Evolutionary conservation across 305 asterid species (phyloP).

Genomic region (Andrographis paniculata): DNA sequence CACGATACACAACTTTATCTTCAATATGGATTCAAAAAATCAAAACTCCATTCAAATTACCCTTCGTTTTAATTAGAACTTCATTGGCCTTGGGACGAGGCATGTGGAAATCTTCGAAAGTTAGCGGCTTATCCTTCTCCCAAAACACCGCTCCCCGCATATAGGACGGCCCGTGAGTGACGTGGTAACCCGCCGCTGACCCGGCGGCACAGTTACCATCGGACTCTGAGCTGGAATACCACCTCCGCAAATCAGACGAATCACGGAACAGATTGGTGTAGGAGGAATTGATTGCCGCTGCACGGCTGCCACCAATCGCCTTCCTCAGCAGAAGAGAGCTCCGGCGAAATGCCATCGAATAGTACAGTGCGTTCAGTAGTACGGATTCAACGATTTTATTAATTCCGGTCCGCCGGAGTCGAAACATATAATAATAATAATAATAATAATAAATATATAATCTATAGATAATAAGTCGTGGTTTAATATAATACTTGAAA

Average conservation of each 20-base stretch:
- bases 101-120: constrained; percentile 79
- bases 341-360: constrained; percentile 36
- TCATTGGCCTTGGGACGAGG: constrained; percentile 93
- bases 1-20: too few relatives aligned
- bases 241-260: constrained; percentile 25
- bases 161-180: constrained; percentile 53
- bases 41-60: constrained; percentile 24
- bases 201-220: too few relatives aligned
- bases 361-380: constrained; percentile 2
- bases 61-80: constrained; percentile 85
- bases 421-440: too few relatives aligned
- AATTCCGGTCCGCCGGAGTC: too few relatives aligned
- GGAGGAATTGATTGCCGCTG: constrained; percentile 22
- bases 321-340: constrained; percentile 33
- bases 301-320: constrained; percentile 23
- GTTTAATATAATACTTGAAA: too few relatives aligned
- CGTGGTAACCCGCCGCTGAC: constrained; percentile 57
- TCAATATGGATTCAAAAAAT: too few relatives aligned
- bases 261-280: constrained; percentile 9
- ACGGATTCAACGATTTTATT: constrained; percentile 7
- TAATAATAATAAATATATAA: too few relatives aligned
- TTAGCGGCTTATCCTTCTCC: constrained; percentile 74
- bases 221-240: constrained; percentile 32
- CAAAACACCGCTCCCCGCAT: constrained; percentile 90
- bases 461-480: too few relatives aligned